phyloP scores from a whole-genome alignment of 225 moss, liverwort and hornwort genomes.

The Pseudisothecium myosuroides region DNA sequence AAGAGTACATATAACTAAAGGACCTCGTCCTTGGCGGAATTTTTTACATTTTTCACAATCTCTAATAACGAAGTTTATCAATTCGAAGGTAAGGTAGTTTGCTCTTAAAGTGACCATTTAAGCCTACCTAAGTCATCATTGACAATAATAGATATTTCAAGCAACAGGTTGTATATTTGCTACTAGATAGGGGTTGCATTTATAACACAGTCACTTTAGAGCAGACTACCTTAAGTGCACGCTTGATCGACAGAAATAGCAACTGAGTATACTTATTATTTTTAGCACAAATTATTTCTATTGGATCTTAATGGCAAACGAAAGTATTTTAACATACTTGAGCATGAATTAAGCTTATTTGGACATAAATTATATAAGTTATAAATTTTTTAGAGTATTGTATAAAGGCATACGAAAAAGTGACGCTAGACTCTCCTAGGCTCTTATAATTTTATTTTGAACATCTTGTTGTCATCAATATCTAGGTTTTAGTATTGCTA shows the following conservation, averaged over 20 bases:
- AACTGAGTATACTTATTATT: too few species aligned
- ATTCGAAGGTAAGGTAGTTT: too few species aligned
- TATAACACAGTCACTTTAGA: too few species aligned
- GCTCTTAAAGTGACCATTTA: too few species aligned
- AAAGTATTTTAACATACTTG: not conserved
- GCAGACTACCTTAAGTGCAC: not conserved
- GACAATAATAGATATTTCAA: too few species aligned
- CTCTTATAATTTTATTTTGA: not conserved
- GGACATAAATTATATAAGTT: not conserved
- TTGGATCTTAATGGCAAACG: not conserved
- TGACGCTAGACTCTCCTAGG: fast-evolving
- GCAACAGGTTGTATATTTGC: too few species aligned
- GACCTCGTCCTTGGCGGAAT: too few species aligned
- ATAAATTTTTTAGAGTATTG: not conserved
- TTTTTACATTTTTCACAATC: too few species aligned
- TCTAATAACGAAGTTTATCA: too few species aligned
- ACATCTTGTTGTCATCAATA: not conserved
- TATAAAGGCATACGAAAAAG: not conserved
- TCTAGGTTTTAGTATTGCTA: not conserved
- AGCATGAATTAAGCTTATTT: not conserved
- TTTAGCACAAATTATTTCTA: not conserved
- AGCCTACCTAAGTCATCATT: too few species aligned
- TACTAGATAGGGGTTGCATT: too few species aligned
- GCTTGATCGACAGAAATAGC: not conserved
- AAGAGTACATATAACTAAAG: too few species aligned